Evolutionary conservation across 2,329 filamentous ascomycete species (phyloP).

Genomic region (Corynespora cassiicola): DNA sequence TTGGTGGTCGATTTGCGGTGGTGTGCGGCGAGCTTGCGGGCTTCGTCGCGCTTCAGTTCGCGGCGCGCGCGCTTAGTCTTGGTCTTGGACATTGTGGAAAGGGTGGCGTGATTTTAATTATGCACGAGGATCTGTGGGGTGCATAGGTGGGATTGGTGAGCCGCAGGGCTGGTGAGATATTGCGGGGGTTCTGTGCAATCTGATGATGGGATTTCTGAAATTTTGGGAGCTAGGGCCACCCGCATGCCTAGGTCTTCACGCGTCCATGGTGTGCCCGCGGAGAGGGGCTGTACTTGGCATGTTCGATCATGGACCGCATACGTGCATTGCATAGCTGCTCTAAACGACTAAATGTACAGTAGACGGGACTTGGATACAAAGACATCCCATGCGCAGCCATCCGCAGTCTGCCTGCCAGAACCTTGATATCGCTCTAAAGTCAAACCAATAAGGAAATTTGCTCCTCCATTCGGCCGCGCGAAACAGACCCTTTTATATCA

Average conservation of each 20-base stretch:
- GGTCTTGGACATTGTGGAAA: slow-evolving; percentile 38
- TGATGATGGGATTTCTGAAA: slow-evolving; percentile 11
- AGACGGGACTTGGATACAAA: slow-evolving; percentile 22
- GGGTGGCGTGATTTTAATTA: slow-evolving; percentile 1
- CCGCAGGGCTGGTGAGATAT: slow-evolving; percentile 11
- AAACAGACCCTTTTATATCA: slow-evolving; percentile 69
- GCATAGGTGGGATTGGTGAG: slow-evolving; percentile 1
- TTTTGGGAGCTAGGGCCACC: slow-evolving; percentile 31
- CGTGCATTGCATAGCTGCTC: too few species aligned
- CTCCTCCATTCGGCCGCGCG: slow-evolving; percentile 1
- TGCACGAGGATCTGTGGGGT: slow-evolving; percentile 12
- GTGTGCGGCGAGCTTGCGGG: slow-evolving; percentile 32
- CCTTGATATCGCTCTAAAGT: slow-evolving; percentile 26
- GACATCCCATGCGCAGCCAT: slow-evolving; percentile 22
- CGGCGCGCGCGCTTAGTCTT: slow-evolving; percentile 42
- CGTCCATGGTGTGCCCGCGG: too few species aligned
- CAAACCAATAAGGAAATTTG: slow-evolving; percentile 21
- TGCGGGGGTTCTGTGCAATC: slow-evolving; percentile 32
- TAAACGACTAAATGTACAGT: slow-evolving; percentile 47
- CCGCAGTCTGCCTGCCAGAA: slow-evolving; percentile 21
- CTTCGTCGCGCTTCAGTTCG: slow-evolving; percentile 40
- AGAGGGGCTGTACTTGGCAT: too few species aligned
- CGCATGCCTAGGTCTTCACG: neutral
- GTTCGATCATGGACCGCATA: too few species aligned
- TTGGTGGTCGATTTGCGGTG: slow-evolving; percentile 26